phyloP scores from a whole-genome alignment of 306 rosid genomes.

The Castanopsis chinensis region DNA sequence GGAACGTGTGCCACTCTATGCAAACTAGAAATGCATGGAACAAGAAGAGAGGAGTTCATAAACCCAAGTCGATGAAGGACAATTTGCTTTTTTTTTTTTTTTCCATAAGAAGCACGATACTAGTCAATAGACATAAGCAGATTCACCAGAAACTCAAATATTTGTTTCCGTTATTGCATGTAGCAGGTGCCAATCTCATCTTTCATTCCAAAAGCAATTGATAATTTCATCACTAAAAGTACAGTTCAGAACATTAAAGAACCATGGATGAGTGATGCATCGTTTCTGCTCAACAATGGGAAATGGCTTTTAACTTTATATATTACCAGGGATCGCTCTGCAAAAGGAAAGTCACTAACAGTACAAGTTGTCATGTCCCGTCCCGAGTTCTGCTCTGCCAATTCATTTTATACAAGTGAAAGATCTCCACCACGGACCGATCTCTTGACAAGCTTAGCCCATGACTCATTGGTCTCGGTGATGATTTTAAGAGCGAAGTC shows the following conservation, averaged over 20 bases:
- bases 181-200: not conserved
- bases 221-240: not conserved
- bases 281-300: slow-evolving; percentile 21
- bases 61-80: not conserved
- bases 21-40: not conserved
- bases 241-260: not conserved
- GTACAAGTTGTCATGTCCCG: slow-evolving; percentile 12
- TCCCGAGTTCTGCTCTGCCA: slow-evolving; percentile 1
- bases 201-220: not conserved
- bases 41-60: not conserved
- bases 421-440: slow-evolving; percentile 77
- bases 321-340: slow-evolving; percentile 13
- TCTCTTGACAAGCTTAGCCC: slow-evolving; percentile 88
- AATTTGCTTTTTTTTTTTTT: not conserved
- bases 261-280: not conserved
- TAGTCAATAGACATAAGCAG: not conserved
- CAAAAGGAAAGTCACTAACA: slow-evolving; percentile 11
- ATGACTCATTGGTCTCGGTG: slow-evolving; percentile 75
- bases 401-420: slow-evolving; percentile 59
- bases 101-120: not conserved
- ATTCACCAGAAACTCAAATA: not conserved
- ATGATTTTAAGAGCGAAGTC: slow-evolving; percentile 80
- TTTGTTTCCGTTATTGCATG: not conserved
- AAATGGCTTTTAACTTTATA: not conserved
- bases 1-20: not conserved